These are phyloP conservation scores for Geranium brycei DNA, from an alignment of 345 rosid species.

Conservation along the genomic window DNA sequence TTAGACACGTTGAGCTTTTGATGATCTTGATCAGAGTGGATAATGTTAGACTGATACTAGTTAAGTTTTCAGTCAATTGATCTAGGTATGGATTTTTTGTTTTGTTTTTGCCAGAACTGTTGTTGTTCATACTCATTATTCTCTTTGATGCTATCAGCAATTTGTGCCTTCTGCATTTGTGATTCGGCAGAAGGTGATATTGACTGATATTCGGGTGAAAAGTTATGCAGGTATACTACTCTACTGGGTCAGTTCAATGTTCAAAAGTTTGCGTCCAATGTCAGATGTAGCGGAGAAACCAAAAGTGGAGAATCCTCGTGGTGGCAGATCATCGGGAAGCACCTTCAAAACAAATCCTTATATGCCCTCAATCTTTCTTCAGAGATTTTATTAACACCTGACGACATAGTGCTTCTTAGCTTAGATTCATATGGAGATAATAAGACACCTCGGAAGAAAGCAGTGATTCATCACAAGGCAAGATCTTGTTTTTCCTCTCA, in stretches of 20 bases:
- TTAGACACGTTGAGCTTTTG: no score
- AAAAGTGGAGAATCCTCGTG: conserved; percentile 23
- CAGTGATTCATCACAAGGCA: conserved; percentile 58
- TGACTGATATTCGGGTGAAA: conserved; percentile 8
- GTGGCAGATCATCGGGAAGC: conserved; percentile 15
- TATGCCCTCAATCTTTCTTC: conserved; percentile 65
- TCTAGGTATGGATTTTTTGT: no score
- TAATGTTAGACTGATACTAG: no score
- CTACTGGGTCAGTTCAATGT: conserved; percentile 70
- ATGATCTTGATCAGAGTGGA: no score
- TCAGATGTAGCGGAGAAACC: conserved; percentile 18
- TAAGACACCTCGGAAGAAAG: conserved; percentile 47
- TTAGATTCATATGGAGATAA: conserved; percentile 38
- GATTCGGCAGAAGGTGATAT: not conserved
- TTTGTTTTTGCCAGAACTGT: no score
- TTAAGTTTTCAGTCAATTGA: no score
- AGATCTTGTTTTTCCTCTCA: not conserved
- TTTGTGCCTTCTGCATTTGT: not conserved
- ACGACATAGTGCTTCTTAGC: conserved; percentile 52
- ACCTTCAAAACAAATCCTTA: conserved; percentile 51
- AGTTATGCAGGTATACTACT: conserved; percentile 43
- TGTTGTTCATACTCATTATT: no score
- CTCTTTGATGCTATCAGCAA: not conserved
- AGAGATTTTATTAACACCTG: conserved; percentile 52
- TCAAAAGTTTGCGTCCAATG: conserved; percentile 46